Base-by-base conservation (phyloP, 305 asterid species). In the Solanum aculeatissimum region DNA sequence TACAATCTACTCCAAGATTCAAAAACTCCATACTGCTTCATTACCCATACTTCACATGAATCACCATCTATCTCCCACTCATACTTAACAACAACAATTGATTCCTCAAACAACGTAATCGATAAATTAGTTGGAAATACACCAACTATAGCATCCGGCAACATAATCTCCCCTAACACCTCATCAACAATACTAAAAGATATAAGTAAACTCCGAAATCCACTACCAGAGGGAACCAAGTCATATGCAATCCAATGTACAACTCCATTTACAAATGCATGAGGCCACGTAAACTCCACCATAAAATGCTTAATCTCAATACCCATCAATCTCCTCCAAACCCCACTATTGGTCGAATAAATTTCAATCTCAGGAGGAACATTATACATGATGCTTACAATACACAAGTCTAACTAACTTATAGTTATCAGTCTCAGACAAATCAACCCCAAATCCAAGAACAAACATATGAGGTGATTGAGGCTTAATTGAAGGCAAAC, bases 331-430 rank as follows among this genome's bases (percentile, higher is more conserved):
- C 65, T 83, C 43, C 91, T 88, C 98, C 97, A 94, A 63, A 18
- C 32, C 83, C 94, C 89, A 0, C 80, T 38, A 11, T 83, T 85
- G n/a, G 90, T 86, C 15, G 90, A 85, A 88, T 79, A 93, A 53
- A 93, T 72, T 85, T 94, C 94, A 29, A 85, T 93, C 85, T 86
- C 89, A 1, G 91, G 90, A 6, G 93, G 91, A 25, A 85, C 55
- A 45, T 19, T 74, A 35, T 42, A 85, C n/a, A n/a, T n/a, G n/a
- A n/a, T n/a, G n/a, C n/a, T n/a, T n/a, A n/a, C n/a, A n/a, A n/a
- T n/a, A 92, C 49, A 90, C 92, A 63, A 92, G 65, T 84, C 94
- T 89, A 10, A 92, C 93, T 18, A 93, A 92, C 87, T 93, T 94
- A 83, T 87, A 89, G 62, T 86, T 93, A 43, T 80, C 58, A 43